Evolutionary conservation across 176 grass and related monocot genomes (phyloP).

Genomic region (Avena insularis): DNA sequence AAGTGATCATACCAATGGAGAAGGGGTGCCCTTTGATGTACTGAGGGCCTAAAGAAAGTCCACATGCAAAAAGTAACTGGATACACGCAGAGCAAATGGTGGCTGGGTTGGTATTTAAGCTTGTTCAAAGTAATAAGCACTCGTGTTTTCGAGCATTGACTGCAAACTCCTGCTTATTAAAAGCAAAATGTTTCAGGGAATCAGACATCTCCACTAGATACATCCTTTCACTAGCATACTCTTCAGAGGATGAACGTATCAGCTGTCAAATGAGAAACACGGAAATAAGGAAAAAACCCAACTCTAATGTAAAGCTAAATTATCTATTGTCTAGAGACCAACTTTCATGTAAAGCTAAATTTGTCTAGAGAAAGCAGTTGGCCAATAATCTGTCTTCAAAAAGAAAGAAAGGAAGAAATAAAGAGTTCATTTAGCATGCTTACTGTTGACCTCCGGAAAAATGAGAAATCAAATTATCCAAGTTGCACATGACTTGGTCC

Average conservation of each 20-base stretch:
- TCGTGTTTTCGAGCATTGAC: not conserved
- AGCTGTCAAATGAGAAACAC: constrained; percentile 11
- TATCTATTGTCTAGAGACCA: not conserved
- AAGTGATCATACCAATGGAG: not conserved
- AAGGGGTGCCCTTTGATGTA: constrained; percentile 2
- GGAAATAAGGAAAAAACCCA: not conserved
- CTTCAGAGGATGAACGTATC: not conserved
- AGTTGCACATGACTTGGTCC: not conserved
- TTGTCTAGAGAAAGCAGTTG: not conserved
- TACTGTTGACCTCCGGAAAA: constrained; percentile 7
- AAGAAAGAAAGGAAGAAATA: no score
- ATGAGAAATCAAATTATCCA: not conserved
- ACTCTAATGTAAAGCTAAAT: not conserved
- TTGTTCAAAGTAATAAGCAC: constrained; percentile 14
- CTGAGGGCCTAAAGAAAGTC: not conserved
- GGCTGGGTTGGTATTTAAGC: not conserved
- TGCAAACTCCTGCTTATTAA: not conserved
- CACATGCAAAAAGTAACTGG: not conserved
- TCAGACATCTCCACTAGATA: not conserved
- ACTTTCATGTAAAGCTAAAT: not conserved
- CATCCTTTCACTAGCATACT: not conserved
- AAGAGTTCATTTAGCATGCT: not conserved
- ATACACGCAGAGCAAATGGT: not conserved
- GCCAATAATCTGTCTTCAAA: not conserved
- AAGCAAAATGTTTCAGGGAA: not conserved